phyloP scores from a whole-genome alignment of 345 rosid genomes.

The Ceriops decandra region DNA sequence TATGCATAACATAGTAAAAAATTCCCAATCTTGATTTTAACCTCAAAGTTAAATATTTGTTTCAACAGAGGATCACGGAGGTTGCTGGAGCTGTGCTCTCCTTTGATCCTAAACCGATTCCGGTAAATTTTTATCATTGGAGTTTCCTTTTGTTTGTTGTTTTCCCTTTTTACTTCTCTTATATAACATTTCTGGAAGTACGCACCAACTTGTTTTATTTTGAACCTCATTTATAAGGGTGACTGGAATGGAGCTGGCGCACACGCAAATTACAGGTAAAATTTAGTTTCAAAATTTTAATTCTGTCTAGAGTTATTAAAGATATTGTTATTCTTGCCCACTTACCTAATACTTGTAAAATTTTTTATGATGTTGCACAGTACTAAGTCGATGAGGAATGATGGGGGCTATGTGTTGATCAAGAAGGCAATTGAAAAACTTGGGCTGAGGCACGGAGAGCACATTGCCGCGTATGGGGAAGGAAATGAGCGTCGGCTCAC shows the following conservation, averaged over 20 bases:
- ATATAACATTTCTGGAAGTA: neutral
- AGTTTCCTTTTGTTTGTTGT: neutral
- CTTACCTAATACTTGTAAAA: neutral
- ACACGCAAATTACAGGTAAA: constrained; percentile 83
- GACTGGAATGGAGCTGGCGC: constrained; percentile 99
- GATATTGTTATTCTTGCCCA: too few relatives aligned
- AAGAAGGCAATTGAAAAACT: constrained; percentile 85
- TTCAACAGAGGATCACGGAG: constrained; percentile 86
- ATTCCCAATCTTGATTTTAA: neutral
- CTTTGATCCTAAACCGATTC: constrained; percentile 86
- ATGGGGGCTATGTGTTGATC: constrained; percentile 71
- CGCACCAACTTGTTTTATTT: neutral
- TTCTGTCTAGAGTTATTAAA: too few relatives aligned
- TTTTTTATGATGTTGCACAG: constrained; percentile 28
- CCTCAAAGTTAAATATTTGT: neutral
- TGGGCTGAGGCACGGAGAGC: constrained; percentile 75
- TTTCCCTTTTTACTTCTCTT: too few relatives aligned
- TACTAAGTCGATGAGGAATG: constrained; percentile 74
- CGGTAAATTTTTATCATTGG: constrained; percentile 20
- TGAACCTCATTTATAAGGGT: constrained; percentile 31
- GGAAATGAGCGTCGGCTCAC: constrained; percentile 93
- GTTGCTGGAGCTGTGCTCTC: constrained; percentile 85
- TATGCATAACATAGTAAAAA: too few relatives aligned
- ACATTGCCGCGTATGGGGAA: constrained; percentile 90
- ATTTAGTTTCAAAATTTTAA: too few relatives aligned